Evolutionary conservation across 257 asterid genomes (phyloP), one percentile per base, ranked within the genome.

Genomic region (Plantago ovata): DNA sequence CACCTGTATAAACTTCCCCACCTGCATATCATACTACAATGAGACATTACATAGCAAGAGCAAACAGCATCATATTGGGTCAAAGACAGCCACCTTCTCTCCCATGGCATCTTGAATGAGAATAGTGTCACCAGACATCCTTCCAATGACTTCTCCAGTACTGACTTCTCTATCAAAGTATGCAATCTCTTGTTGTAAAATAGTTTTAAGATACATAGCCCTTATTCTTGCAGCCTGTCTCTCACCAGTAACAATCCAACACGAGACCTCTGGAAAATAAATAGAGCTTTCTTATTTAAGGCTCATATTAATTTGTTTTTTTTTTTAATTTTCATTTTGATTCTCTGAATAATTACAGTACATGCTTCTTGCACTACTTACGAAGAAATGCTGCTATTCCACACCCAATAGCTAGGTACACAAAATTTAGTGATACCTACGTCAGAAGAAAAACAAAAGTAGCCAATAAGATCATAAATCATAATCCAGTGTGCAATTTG

Each of bases 181-280:
- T 33, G 77, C 73, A 57, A 84, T 71, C 43, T 84, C 87, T 67
- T 84, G 89, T 38, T 67, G 69, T 38, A 84, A 73, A 23, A 84
- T 58, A 10, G 77, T 61, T 53, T 55, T 67, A 19, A 81, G 65
- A 50, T 81, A 79, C 16, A 71, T 66, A 36, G 62, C 50, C 68
- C 81, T 71, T 24, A 84, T 51, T 62, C 85, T 58, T 6, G 80
- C 63, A 15, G 84, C 75, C 72, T 84, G 94, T 71, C 89, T 72
- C 64, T 73, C 87, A 13, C 85, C 89, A 3, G 87, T 81, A 60
- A 81, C 42, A 64, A 53, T 75, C 89, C 89, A 84, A 63, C 83
- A 79, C 20, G 74, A 36, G 28, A 73, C 72, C 81, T 84, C 94
- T 84, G 65, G 24, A 38, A 56, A 47, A 57, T 40, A 13, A 61